Conservation (phyloP, 306 rosid genomes). For the Inga laurina region DNA sequence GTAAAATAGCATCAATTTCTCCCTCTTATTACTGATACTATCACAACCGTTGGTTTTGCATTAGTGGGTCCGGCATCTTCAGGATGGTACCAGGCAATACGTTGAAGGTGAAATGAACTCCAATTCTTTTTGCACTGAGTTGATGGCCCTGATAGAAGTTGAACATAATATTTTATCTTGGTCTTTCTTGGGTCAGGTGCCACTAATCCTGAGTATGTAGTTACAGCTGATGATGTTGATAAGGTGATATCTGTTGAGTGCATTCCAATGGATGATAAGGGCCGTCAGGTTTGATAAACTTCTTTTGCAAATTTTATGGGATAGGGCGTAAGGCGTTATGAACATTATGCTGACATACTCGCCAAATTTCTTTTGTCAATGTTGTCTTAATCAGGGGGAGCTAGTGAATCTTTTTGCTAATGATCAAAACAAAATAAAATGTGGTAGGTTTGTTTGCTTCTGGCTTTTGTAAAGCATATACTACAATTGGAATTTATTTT, state of each 20-base stretch:
- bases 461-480: slow-evolving; percentile 8
- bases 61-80: slow-evolving; percentile 98
- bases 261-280: slow-evolving; percentile 95
- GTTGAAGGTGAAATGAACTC: slow-evolving; percentile 75
- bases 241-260: slow-evolving; percentile 93
- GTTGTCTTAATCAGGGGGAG: slow-evolving; percentile 73
- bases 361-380: slow-evolving; percentile 5
- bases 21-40: slow-evolving; percentile 21
- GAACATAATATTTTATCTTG: slow-evolving; percentile 5
- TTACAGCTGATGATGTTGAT: slow-evolving; percentile 94
- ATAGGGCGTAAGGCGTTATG: neutral
- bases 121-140: slow-evolving; percentile 4
- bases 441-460: slow-evolving; percentile 62
- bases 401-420: slow-evolving; percentile 87
- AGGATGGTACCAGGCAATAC: slow-evolving; percentile 93
- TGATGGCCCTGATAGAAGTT: slow-evolving; percentile 23
- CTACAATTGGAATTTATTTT: slow-evolving; percentile 1
- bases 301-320: slow-evolving; percentile 1
- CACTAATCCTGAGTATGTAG: slow-evolving; percentile 92
- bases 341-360: neutral
- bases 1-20: slow-evolving; percentile 15
- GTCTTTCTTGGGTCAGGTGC: slow-evolving; percentile 67
- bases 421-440: slow-evolving; percentile 87
- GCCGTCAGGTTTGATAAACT: slow-evolving; percentile 75
- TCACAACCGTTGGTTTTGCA: slow-evolving; percentile 30